A percentile compares a stretch with the other conserved stretches of the same genome.
phyloP scores from a whole-genome alignment of 331 rosid genomes.

The Quercus phellos region DNA sequence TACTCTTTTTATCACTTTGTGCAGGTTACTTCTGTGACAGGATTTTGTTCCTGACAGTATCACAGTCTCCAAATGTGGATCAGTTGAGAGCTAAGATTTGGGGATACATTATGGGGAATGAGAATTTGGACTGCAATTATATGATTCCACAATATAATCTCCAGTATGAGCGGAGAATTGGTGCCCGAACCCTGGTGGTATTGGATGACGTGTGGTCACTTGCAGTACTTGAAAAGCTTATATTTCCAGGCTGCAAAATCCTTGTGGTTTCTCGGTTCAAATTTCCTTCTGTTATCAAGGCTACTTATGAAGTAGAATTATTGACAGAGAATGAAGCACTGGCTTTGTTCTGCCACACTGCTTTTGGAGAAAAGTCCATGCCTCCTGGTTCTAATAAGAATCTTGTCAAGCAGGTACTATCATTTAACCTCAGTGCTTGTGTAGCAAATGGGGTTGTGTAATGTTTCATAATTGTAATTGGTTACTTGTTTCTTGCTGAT shows the following conservation, averaged over 20 bases:
- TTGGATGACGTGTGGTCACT: conserved; percentile 89
- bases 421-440: neutral
- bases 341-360: conserved; percentile 79
- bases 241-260: conserved; percentile 57
- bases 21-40: conserved; percentile 64
- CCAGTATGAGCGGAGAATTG: conserved; percentile 28
- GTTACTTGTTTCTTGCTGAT: conserved; percentile 11
- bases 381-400: conserved; percentile 49
- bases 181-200: conserved; percentile 50
- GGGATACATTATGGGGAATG: conserved; percentile 52
- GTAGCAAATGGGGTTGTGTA: neutral
- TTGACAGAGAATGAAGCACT: conserved; percentile 60
- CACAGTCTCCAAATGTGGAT: conserved; percentile 84
- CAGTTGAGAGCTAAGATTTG: conserved; percentile 56
- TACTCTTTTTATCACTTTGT: neutral
- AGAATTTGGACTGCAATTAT: conserved; percentile 25
- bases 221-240: conserved; percentile 44
- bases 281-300: conserved; percentile 35
- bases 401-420: conserved; percentile 71
- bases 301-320: conserved; percentile 56
- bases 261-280: conserved; percentile 67
- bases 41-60: conserved; percentile 77
- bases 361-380: conserved; percentile 70
- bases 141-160: conserved; percentile 48
- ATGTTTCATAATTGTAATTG: neutral